These are phyloP conservation scores for Rhodomyrtus tomentosa DNA, from an alignment of 345 rosid genomes.

Conservation along the genomic window DNA sequence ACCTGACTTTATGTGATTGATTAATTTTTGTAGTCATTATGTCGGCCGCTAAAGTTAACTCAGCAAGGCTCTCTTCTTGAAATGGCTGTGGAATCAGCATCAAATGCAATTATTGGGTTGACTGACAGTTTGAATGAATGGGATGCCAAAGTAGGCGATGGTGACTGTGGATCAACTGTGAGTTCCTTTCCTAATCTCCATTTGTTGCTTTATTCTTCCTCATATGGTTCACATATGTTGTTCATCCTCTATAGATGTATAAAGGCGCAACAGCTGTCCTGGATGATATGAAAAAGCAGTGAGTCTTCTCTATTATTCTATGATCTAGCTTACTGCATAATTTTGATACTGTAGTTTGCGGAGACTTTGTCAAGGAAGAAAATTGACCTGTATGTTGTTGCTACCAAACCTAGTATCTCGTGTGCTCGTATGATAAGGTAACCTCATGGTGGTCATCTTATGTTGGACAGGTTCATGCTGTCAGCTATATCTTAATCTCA, in stretches of 20 bases:
- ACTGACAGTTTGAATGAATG: constrained; percentile 79
- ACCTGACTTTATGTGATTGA: constrained; percentile 1
- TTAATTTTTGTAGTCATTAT: constrained; percentile 27
- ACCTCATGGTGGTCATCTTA: background rate
- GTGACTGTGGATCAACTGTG: constrained; percentile 96
- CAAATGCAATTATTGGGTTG: constrained; percentile 47
- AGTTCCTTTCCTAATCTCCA: constrained; percentile 15
- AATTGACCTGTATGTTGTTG: background rate
- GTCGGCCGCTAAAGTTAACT: constrained; percentile 52
- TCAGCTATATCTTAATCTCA: background rate
- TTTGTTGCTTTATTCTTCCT: background rate
- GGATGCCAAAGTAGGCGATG: constrained; percentile 97
- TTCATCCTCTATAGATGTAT: constrained; percentile 37
- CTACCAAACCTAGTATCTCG: background rate
- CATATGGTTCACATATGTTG: background rate
- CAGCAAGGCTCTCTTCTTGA: constrained; percentile 64
- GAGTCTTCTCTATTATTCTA: constrained; percentile 18
- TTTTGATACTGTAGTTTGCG: background rate
- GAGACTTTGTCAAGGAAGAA: background rate
- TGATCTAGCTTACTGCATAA: background rate
- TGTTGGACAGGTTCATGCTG: background rate
- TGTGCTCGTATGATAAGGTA: background rate
- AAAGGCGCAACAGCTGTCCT: constrained; percentile 77
- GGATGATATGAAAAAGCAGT: constrained; percentile 79
- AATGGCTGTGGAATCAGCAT: constrained; percentile 80